Base-by-base conservation (phyloP, 306 rosid genomes). In the Cucumis cinereus region DNA sequence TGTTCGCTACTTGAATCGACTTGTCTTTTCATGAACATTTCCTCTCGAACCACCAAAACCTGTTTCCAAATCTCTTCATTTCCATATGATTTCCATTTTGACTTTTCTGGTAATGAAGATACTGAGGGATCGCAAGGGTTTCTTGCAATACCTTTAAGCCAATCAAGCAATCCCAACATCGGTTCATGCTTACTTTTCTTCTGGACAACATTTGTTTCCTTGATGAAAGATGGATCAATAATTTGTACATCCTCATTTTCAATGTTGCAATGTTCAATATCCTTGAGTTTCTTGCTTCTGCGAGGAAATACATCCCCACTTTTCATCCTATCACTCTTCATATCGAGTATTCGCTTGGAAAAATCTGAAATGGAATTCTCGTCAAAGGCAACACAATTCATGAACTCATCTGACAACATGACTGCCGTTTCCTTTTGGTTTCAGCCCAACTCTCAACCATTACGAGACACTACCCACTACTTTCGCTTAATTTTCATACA, bases 1-100 rank as follows among this genome's bases (percentile, higher is more conserved):
- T 85, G 90, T 60, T 93, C 93, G 8, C 78, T 77, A 75, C 86
- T 82, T 13, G 84, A 75, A 68, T 84, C 86, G 41, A 64, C 52
- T 38, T 81, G 77, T 67, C 85, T 85, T 70, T 84, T 91, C 76
- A 77, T 26, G 68, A 80, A 88, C 17, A 61, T 80, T 11, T 81
- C 88, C 80, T 91, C 95, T 22, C 98, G 88, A 77, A 83, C 86
- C 76, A 73, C 58, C 83, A 94, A 80, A 73, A 85, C 83, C 84
- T 83, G 90, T 85, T 85, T 90, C 98, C 94, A 94, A 13, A 41
- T 67, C 79, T 83, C 87, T 74, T 78, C 85, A 52, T 75, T 79
- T 40, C 82, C 78, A 52, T 35, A 73, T 63, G 88, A 85, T 77
- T 80, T 91, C 96, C 97, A 91, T 78, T 85, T 89, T 2, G 86